A percentile compares a stretch with the other conserved stretches of the same genome.
Evolutionary conservation across 1,139 yeast genomes (phyloP).

Genomic region (Tardiomyces digboiensis): DNA sequence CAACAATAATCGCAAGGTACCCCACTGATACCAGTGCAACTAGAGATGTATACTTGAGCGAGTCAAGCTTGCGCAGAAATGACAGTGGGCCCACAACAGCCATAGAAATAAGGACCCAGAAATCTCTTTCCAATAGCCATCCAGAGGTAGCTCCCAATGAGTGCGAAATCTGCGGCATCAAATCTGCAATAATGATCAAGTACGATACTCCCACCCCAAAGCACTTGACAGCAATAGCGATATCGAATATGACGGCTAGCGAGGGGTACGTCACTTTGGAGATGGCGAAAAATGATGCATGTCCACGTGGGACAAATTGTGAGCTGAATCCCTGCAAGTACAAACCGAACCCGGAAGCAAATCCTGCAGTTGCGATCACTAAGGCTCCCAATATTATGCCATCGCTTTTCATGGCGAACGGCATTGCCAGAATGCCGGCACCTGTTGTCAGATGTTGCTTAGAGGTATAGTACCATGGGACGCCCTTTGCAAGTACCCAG

Average conservation of each 20-base stretch:
- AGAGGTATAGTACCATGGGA: no score
- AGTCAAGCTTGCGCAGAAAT: constrained; percentile 64
- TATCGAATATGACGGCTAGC: constrained; percentile 73
- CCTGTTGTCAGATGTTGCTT: constrained; percentile 34
- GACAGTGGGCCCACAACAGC: constrained; percentile 65
- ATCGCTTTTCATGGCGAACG: constrained; percentile 80
- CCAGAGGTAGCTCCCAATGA: constrained; percentile 15
- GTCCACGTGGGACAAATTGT: constrained; percentile 55
- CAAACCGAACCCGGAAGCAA: constrained; percentile 72
- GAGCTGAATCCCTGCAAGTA: constrained; percentile 72
- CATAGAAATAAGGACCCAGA: constrained; percentile 64
- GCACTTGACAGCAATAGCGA: constrained; percentile 84
- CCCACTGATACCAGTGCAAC: constrained; percentile 78
- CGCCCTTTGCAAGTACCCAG: no score
- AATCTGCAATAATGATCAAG: constrained; percentile 80
- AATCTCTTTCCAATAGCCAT: constrained; percentile 22
- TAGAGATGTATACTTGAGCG: constrained; percentile 76
- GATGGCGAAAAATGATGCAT: constrained; percentile 79
- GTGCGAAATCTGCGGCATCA: constrained; percentile 53
- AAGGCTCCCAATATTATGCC: constrained; percentile 63
- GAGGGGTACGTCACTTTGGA: constrained; percentile 80
- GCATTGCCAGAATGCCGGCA: constrained; percentile 91
- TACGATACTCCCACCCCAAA: constrained; percentile 92
- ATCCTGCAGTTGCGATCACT: constrained; percentile 62
- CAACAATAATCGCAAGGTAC: constrained; percentile 66